phyloP scores from a whole-genome alignment of 1,284 basidiomycete species.

The Vanrija sp. region DNA sequence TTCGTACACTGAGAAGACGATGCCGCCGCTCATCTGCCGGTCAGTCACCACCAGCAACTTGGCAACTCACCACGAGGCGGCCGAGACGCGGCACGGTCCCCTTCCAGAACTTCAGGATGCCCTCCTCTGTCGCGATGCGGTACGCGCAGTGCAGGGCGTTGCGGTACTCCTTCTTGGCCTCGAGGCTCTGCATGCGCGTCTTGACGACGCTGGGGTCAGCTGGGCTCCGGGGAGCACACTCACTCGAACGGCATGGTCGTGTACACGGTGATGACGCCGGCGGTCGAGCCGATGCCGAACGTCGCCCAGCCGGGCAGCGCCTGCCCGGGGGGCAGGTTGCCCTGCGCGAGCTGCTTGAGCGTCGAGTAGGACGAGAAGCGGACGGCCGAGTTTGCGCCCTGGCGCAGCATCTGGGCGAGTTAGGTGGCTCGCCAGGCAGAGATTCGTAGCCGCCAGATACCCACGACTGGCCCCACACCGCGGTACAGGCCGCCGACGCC shows the following conservation, averaged over 20 bases:
- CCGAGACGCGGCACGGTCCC: conserved; percentile 86
- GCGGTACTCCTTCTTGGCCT: conserved; percentile 74
- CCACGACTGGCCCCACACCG: conserved; percentile 86
- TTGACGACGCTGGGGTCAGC: conserved; percentile 73
- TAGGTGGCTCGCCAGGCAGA: background rate
- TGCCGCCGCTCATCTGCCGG: conserved; percentile 78
- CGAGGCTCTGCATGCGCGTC: conserved; percentile 93
- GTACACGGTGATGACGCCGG: conserved; percentile 89
- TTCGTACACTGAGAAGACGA: conserved; percentile 92
- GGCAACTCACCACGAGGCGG: conserved; percentile 68
- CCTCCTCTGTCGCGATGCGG: conserved; percentile 85
- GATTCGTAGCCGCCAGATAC: conserved; percentile 34
- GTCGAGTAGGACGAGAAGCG: conserved; percentile 95
- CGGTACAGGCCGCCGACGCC: conserved; percentile 76
- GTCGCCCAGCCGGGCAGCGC: conserved; percentile 81
- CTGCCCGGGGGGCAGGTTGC: conserved; percentile 75
- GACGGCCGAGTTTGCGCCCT: conserved; percentile 94
- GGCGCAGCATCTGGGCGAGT: conserved; percentile 76
- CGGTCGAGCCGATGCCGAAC: conserved; percentile 88
- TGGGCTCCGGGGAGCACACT: conserved; percentile 40
- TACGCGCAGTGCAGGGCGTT: conserved; percentile 62
- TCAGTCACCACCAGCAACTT: background rate
- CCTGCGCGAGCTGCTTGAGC: conserved; percentile 86
- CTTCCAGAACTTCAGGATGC: conserved; percentile 84
- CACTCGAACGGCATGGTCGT: conserved; percentile 87